Evolutionary conservation across 306 rosid species (phyloP).

Genomic region (Ochetophila trinervis): DNA sequence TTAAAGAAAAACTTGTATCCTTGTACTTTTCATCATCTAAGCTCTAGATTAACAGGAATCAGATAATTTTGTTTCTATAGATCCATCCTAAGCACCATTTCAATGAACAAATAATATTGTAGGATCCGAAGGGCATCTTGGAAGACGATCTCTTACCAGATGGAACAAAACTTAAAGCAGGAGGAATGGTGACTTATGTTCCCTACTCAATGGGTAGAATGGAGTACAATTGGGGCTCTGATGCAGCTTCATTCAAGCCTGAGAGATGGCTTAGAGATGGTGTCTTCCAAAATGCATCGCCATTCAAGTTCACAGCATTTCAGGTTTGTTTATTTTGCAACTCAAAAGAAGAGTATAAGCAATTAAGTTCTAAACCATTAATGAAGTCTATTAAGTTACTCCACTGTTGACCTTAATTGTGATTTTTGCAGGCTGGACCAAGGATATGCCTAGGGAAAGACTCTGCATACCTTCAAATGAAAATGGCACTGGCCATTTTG

Average conservation of each 20-base stretch:
- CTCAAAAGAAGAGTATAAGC: background rate
- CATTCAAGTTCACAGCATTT: conserved; percentile 93
- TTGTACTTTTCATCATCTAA: background rate
- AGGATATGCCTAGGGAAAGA: conserved; percentile 92
- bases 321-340: conserved; percentile 42
- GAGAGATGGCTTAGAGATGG: conserved; percentile 87
- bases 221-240: conserved; percentile 90
- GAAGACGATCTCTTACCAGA: conserved; percentile 88
- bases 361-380: background rate
- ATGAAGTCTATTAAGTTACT: background rate
- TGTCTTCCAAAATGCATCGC: conserved; percentile 57
- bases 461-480: conserved; percentile 95
- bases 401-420: background rate
- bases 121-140: conserved; percentile 89
- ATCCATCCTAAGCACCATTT: too few species aligned
- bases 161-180: conserved; percentile 86
- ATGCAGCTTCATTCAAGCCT: conserved; percentile 74
- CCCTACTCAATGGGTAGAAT: conserved; percentile 98
- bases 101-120: background rate
- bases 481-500: conserved; percentile 76
- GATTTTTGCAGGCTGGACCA: conserved; percentile 72
- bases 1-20: background rate
- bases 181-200: conserved; percentile 95
- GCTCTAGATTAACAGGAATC: too few species aligned
- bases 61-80: too few species aligned